Evolutionary conservation across 2,329 filamentous ascomycete species (phyloP).

Genomic region (Trichothecium roseum): DNA sequence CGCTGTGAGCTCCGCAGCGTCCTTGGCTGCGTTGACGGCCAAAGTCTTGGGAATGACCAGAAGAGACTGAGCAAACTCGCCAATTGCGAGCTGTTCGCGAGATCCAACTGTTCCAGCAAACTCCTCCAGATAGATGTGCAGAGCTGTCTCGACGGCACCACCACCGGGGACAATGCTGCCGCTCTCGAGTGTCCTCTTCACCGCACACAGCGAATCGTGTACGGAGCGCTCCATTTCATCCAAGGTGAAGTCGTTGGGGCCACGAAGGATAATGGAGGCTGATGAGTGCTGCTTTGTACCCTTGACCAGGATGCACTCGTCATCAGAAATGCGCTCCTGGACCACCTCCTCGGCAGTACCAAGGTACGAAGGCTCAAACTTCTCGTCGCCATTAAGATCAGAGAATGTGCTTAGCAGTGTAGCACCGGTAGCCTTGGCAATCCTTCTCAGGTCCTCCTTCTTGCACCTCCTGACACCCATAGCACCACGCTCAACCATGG

Average conservation of each 20-base stretch:
- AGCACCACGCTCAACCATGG: slow-evolving; percentile 86
- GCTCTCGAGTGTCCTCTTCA: slow-evolving; percentile 94
- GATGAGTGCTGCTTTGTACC: slow-evolving; percentile 91
- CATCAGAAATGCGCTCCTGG: slow-evolving; percentile 98
- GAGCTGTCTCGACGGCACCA: slow-evolving; percentile 93
- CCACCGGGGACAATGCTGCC: slow-evolving; percentile 94
- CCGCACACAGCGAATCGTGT: slow-evolving; percentile 91
- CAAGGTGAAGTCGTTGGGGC: slow-evolving; percentile 89
- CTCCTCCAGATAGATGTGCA: slow-evolving; percentile 98
- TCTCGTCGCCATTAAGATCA: slow-evolving; percentile 94
- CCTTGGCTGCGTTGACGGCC: slow-evolving; percentile 93
- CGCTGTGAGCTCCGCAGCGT: slow-evolving; percentile 87
- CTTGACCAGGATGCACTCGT: slow-evolving; percentile 95
- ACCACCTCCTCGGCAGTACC: slow-evolving; percentile 90
- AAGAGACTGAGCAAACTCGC: slow-evolving; percentile 90
- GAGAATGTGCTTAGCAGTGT: slow-evolving; percentile 89
- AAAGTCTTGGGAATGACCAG: slow-evolving; percentile 94
- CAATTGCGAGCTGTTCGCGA: slow-evolving; percentile 93
- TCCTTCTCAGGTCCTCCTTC: slow-evolving; percentile 93
- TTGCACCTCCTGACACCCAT: slow-evolving; percentile 96
- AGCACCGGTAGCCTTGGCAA: slow-evolving; percentile 91
- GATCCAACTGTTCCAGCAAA: slow-evolving; percentile 96
- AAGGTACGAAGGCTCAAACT: slow-evolving; percentile 82
- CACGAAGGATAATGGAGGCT: slow-evolving; percentile 90
- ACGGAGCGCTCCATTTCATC: slow-evolving; percentile 99